A percentile compares a stretch with the other conserved stretches of the same genome.
These are phyloP conservation scores for Sorghum bicolor DNA, from an alignment of 176 grass and related monocot genomes.

Conservation along the genomic window Sorghum_bicolor_NCBIv3 NC_012876.2:4202501-4203000, in stretches of 20 bases:
- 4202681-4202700: not conserved
- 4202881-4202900: no score
- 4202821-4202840: no score
- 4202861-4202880: no score
- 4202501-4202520: slow-evolving; percentile 97
- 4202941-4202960: not conserved
- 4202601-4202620: slow-evolving; percentile 80
- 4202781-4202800: not conserved
- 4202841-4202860: no score
- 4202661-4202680: not conserved
- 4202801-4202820: no score
- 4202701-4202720: not conserved
- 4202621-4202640: not conserved
- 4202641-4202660: not conserved
- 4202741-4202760: not conserved
- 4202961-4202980: slow-evolving; percentile 2
- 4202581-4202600: slow-evolving; percentile 95
- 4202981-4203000: slow-evolving; percentile 8
- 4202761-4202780: not conserved
- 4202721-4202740: not conserved
- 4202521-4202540: slow-evolving; percentile 88
- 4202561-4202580: slow-evolving; percentile 68
- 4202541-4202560: slow-evolving; percentile 82
- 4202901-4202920: no score
- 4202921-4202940: no score